Evolutionary conservation across 2,329 filamentous ascomycete genomes (phyloP).

Genomic region (Colletotrichum trifolii): DNA sequence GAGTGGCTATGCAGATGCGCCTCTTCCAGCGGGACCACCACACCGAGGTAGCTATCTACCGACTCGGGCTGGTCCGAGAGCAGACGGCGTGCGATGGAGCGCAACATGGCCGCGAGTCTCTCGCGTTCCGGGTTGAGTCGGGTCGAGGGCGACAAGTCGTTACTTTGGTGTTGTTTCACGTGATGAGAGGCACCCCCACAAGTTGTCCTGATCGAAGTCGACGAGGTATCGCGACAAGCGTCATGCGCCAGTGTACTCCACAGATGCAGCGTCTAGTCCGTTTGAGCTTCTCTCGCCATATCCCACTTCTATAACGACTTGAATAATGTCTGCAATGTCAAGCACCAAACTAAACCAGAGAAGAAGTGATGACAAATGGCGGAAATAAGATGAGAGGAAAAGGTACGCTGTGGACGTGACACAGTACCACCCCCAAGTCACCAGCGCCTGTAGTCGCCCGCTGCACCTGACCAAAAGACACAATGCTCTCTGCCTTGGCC

Average conservation of each 20-base stretch:
- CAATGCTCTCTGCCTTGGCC: slow-evolving; percentile 11
- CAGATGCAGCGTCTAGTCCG: no score
- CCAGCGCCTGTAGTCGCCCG: not conserved
- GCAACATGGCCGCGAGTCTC: slow-evolving; percentile 16
- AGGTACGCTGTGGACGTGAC: not conserved
- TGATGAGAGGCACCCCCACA: not conserved
- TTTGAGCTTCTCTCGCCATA: no score
- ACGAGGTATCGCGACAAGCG: no score
- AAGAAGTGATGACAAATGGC: not conserved
- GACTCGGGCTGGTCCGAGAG: slow-evolving; percentile 49
- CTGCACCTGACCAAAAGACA: slow-evolving; percentile 29
- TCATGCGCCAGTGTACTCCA: no score
- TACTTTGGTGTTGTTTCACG: not conserved
- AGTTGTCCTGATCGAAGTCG: no score
- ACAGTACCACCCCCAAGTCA: not conserved
- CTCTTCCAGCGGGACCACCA: slow-evolving; percentile 64
- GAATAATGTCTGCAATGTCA: no score
- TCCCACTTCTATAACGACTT: no score
- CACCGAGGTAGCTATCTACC: slow-evolving; percentile 61
- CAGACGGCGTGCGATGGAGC: slow-evolving; percentile 31
- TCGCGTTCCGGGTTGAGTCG: not conserved
- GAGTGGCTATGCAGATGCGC: slow-evolving; percentile 67
- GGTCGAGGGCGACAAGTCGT: not conserved
- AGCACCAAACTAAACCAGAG: no score
- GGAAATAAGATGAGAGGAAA: not conserved